These are phyloP conservation scores for Ambrosia hybrid DNA, from an alignment of 140 eudicot species.

Conservation along the genomic window DNA sequence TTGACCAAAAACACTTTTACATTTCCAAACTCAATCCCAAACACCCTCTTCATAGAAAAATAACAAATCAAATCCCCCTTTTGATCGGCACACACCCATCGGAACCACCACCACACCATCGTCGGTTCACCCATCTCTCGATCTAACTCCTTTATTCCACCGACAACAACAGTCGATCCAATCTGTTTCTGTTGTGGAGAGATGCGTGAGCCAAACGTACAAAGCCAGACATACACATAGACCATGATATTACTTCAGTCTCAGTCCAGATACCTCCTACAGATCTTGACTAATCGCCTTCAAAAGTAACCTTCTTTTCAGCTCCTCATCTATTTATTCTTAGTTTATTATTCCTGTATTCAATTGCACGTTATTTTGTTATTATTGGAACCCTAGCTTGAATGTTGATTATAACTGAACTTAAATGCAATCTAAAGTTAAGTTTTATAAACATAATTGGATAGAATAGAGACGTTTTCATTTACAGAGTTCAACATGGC, in stretches of 20 bases:
- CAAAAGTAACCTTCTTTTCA: constrained; percentile 42
- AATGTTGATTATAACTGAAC: background rate
- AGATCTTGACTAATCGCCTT: constrained; percentile 56
- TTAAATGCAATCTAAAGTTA: background rate
- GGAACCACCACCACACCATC: too few species aligned
- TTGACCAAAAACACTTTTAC: too few species aligned
- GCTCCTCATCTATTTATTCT: background rate
- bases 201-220: constrained; percentile 5
- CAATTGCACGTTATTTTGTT: background rate
- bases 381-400: constrained; percentile 21
- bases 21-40: too few species aligned
- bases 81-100: too few species aligned
- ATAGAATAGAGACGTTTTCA: too few species aligned
- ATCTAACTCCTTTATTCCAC: too few species aligned
- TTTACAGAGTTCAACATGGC: too few species aligned
- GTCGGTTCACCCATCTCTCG: too few species aligned
- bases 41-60: too few species aligned
- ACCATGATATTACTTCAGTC: constrained; percentile 63
- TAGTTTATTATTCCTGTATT: background rate
- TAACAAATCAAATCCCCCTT: too few species aligned
- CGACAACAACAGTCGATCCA: too few species aligned
- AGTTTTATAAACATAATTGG: too few species aligned
- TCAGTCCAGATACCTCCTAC: constrained; percentile 65
- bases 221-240: constrained; percentile 16
- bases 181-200: constrained; percentile 11